Conservation (phyloP, 2,329 filamentous ascomycete genomes). For the Emydomyces testavorans region DNA sequence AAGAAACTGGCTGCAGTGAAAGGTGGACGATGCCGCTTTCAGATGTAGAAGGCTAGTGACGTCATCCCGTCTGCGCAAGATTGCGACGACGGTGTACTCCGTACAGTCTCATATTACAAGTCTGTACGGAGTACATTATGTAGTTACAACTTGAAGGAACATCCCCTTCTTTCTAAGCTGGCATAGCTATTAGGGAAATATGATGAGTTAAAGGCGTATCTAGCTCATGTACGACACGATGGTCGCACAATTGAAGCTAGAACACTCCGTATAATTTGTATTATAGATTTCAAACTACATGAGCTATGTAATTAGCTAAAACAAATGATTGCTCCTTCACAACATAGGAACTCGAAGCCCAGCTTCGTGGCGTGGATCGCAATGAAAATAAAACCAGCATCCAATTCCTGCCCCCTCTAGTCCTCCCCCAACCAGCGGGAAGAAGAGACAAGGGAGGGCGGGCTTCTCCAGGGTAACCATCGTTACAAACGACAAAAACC, state of each 20-base stretch:
- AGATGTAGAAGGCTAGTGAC: slow-evolving; percentile 2
- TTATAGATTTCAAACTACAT: slow-evolving; percentile 4
- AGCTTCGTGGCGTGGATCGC: slow-evolving; percentile 22
- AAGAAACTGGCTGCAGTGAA: not conserved
- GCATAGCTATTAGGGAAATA: too few species aligned
- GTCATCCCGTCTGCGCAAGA: slow-evolving; percentile 7
- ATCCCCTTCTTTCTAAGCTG: too few species aligned
- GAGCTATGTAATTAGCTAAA: slow-evolving; percentile 11
- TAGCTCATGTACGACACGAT: too few species aligned
- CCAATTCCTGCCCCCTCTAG: slow-evolving; percentile 34
- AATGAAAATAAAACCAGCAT: slow-evolving; percentile 35
- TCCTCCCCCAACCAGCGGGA: slow-evolving; percentile 23
- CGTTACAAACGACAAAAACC: slow-evolving; percentile 22
- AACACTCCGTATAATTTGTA: not conserved
- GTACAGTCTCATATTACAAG: too few species aligned
- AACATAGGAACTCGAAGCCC: slow-evolving; percentile 25
- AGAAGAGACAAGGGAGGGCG: slow-evolving; percentile 14
- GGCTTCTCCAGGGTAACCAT: slow-evolving; percentile 27
- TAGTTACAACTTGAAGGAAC: too few species aligned
- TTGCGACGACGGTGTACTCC: too few species aligned
- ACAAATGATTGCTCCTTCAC: slow-evolving; percentile 5
- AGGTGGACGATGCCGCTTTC: too few species aligned
- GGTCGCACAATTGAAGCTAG: not conserved
- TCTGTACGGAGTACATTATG: too few species aligned
- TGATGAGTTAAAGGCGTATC: too few species aligned